Evolutionary conservation across 2,329 filamentous ascomycete genomes (phyloP).

Genomic region (Sarocladiaceae sp.): DNA sequence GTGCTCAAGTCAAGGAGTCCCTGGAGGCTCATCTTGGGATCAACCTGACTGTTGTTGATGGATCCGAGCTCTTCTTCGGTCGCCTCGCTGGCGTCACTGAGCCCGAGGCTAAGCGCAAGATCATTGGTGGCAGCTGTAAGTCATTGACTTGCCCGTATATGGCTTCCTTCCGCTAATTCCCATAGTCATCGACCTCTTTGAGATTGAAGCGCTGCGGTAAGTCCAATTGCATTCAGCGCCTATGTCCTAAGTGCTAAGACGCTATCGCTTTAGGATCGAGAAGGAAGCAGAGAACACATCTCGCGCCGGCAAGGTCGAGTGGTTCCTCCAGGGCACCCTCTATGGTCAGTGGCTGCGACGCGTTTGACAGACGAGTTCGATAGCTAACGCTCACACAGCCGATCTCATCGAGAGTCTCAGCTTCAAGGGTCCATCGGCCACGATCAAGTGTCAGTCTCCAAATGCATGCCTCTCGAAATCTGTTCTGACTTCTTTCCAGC

Average conservation of each 20-base stretch:
- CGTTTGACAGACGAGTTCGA: background rate
- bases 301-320: conserved; percentile 71
- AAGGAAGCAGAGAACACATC: conserved; percentile 59
- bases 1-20: conserved; percentile 71
- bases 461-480: background rate
- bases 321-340: conserved; percentile 80
- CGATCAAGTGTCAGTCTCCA: conserved; percentile 36
- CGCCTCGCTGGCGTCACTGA: conserved; percentile 68
- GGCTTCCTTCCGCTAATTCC: conserved; percentile 10
- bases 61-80: conserved; percentile 67
- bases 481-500: conserved; percentile 16
- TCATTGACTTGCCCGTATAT: background rate
- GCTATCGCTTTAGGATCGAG: conserved; percentile 48
- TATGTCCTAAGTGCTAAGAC: too few species aligned
- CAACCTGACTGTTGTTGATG: conserved; percentile 84
- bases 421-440: conserved; percentile 42
- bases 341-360: conserved; percentile 1
- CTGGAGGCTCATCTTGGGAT: conserved; percentile 76
- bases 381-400: conserved; percentile 5
- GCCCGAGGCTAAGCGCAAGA: conserved; percentile 84
- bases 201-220: conserved; percentile 56
- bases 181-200: conserved; percentile 57
- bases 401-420: conserved; percentile 41
- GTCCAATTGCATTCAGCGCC: too few species aligned
- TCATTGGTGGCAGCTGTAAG: conserved; percentile 66